phyloP scores from a whole-genome alignment of 805 yeast genomes.

The Kazachstania kunashirensis region DNA sequence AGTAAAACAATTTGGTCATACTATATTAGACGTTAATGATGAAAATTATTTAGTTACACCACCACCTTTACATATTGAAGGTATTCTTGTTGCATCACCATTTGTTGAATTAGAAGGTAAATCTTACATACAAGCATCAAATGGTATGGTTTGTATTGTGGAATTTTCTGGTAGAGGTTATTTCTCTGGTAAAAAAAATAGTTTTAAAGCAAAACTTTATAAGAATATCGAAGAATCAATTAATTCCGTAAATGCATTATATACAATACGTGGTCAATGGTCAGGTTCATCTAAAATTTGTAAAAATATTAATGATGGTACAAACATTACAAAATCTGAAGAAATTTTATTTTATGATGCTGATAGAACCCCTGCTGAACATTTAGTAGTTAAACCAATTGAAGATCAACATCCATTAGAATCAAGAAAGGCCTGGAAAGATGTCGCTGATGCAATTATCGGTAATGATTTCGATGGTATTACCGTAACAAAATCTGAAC shows the following conservation, averaged over 20 bases:
- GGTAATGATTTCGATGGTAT: conserved; percentile 69
- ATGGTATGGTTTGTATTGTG: conserved; percentile 65
- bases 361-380: conserved; percentile 40
- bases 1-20: conserved; percentile 91
- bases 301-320: conserved; percentile 35
- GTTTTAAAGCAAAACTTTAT: conserved; percentile 78
- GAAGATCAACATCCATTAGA: conserved; percentile 77
- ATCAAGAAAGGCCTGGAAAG: conserved; percentile 84
- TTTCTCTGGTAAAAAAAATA: conserved; percentile 88
- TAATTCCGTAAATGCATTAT: conserved; percentile 56
- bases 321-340: conserved; percentile 4
- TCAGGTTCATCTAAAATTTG: conserved; percentile 63
- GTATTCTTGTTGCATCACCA: conserved; percentile 82
- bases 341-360: conserved; percentile 55
- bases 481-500: conserved; percentile 60
- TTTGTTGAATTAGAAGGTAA: conserved; percentile 90
- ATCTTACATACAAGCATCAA: conserved; percentile 69
- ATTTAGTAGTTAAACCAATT: conserved; percentile 66
- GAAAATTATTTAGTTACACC: conserved; percentile 76
- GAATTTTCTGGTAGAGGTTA: conserved; percentile 91
- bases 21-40: conserved; percentile 54
- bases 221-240: conserved; percentile 34
- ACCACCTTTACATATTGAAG: conserved; percentile 97
- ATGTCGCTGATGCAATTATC: conserved; percentile 81
- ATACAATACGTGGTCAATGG: conserved; percentile 90